Evolutionary conservation across 148 eudicot genomes (phyloP).

Genomic region (Chenopodium berlandieri): DNA sequence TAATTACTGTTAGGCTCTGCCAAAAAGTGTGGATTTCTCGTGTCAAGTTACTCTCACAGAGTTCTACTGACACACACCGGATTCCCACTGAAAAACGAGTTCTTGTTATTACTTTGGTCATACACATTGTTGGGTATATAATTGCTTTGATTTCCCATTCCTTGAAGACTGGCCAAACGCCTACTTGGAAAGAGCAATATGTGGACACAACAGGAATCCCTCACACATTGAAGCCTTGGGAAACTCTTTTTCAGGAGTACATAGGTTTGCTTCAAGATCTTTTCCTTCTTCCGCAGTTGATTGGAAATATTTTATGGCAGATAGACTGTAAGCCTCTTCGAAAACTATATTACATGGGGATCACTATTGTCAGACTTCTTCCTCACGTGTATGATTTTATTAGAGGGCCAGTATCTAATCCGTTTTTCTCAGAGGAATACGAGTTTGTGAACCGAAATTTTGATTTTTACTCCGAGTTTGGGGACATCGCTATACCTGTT

Average conservation of each 20-base stretch:
- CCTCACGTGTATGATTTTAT: constrained; percentile 76
- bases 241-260: constrained; percentile 69
- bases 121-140: constrained; percentile 61
- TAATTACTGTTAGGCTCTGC: constrained; percentile 54
- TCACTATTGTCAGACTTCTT: constrained; percentile 64
- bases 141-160: constrained; percentile 53
- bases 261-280: constrained; percentile 80
- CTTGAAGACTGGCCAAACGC: constrained; percentile 42
- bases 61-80: constrained; percentile 47
- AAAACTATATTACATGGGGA: constrained; percentile 62
- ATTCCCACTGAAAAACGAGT: constrained; percentile 67
- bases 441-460: constrained; percentile 62
- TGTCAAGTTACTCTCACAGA: constrained; percentile 40
- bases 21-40: constrained; percentile 87
- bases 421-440: constrained; percentile 66
- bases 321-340: constrained; percentile 57
- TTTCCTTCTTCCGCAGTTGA: constrained; percentile 80
- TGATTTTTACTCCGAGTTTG: constrained; percentile 71
- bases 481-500: constrained; percentile 65
- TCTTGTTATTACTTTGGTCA: constrained; percentile 38
- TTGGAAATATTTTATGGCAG: constrained; percentile 77
- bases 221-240: constrained; percentile 48
- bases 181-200: constrained; percentile 30
- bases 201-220: constrained; percentile 42
- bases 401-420: constrained; percentile 48